phyloP scores from a whole-genome alignment of 805 yeast species.

The Cyberlindnera samutprakarnensis region DNA sequence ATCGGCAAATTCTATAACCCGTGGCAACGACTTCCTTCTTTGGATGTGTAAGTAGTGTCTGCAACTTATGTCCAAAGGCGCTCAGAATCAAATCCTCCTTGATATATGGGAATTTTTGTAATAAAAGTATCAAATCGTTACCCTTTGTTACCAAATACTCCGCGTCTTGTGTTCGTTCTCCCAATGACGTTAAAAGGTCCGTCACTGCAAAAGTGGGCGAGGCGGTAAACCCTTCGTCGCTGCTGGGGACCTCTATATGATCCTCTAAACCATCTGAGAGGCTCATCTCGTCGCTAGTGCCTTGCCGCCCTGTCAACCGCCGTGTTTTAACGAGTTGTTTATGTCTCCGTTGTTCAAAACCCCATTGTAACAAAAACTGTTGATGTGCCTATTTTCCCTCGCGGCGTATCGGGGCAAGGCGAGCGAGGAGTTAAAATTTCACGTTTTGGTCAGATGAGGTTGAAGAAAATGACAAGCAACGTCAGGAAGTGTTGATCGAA shows the following conservation, averaged over 20 bases:
- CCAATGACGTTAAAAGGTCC: constrained; percentile 52
- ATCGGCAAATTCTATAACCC: constrained; percentile 68
- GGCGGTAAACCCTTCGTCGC: constrained; percentile 3
- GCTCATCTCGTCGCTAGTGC: too few species aligned
- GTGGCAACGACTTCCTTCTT: constrained; percentile 61
- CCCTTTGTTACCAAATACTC: constrained; percentile 48
- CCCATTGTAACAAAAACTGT: too few species aligned
- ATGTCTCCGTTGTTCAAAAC: too few species aligned
- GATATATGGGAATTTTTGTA: constrained; percentile 50
- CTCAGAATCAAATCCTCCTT: constrained; percentile 57
- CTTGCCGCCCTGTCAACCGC: too few species aligned
- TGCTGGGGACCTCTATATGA: background rate
- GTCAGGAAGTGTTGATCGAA: too few species aligned
- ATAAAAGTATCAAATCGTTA: constrained; percentile 53
- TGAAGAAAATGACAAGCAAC: too few species aligned
- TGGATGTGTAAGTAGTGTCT: constrained; percentile 48
- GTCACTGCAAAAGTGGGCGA: constrained; percentile 59
- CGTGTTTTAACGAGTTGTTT: too few species aligned
- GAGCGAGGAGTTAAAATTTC: too few species aligned
- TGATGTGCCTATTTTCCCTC: too few species aligned
- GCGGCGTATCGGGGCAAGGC: too few species aligned
- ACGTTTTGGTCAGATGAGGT: too few species aligned
- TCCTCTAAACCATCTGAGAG: background rate
- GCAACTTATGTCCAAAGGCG: constrained; percentile 50
- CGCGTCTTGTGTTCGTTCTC: constrained; percentile 42